Evolutionary conservation across 306 rosid species (phyloP).

Genomic region (Cucurbita ficifolia): DNA sequence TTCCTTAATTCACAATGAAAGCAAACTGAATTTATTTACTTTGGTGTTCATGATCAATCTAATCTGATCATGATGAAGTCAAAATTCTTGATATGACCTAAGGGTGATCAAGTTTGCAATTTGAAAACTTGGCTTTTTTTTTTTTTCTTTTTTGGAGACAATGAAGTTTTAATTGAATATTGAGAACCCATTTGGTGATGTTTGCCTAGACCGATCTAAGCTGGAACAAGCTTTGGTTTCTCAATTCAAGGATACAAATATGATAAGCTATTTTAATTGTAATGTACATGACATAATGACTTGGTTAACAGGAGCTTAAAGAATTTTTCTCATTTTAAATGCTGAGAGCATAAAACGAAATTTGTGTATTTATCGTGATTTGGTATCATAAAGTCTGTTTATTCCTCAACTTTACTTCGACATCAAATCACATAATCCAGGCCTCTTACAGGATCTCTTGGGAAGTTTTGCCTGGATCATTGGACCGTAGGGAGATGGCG

Average conservation of each 20-base stretch:
- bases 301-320: neutral
- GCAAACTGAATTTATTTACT: neutral
- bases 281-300: neutral
- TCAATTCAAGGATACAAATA: neutral
- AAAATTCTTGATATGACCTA: neutral
- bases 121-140: neutral
- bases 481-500: neutral
- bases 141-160: neutral
- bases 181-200: neutral
- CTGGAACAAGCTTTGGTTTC: neutral
- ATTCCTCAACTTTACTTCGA: neutral
- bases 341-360: neutral
- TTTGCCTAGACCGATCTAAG: neutral
- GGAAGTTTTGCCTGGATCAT: constrained; percentile 2
- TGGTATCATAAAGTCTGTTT: neutral
- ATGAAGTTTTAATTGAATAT: neutral
- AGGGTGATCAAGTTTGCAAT: neutral
- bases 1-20: neutral
- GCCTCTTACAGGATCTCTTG: neutral
- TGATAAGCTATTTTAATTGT: neutral
- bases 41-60: neutral
- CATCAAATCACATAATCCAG: neutral
- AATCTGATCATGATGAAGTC: neutral
- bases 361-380: neutral
- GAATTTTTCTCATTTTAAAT: neutral